Evolutionary conservation across 805 yeast species (phyloP).

Genomic region (Suhomyces tanzawaensis): DNA sequence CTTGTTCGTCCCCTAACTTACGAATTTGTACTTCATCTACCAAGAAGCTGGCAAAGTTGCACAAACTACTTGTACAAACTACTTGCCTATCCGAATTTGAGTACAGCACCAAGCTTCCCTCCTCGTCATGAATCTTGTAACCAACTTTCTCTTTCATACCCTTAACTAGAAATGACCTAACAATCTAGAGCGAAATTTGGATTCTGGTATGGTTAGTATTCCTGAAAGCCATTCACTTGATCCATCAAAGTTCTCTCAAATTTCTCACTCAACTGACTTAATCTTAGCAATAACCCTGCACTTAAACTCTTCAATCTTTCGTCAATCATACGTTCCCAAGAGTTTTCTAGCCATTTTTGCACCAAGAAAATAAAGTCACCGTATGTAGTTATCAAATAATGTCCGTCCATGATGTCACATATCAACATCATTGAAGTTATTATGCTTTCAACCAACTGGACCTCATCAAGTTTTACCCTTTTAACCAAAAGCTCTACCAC

Average conservation of each 20-base stretch:
- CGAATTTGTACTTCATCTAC: no score
- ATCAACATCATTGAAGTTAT: slow-evolving; percentile 37
- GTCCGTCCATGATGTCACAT: slow-evolving; percentile 33
- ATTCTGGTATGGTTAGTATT: no score
- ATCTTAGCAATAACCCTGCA: slow-evolving; percentile 38
- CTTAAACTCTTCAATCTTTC: slow-evolving; percentile 34
- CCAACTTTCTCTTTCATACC: no score
- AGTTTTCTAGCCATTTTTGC: slow-evolving; percentile 25
- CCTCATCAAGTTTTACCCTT: slow-evolving; percentile 22
- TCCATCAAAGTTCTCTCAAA: slow-evolving; percentile 31
- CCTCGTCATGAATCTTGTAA: no score
- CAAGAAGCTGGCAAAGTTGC: no score
- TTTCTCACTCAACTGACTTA: slow-evolving; percentile 21
- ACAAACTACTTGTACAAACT: no score
- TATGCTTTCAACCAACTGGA: slow-evolving; percentile 37
- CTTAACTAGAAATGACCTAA: no score
- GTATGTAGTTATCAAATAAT: slow-evolving; percentile 20
- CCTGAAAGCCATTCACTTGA: slow-evolving; percentile 27
- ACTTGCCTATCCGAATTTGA: no score
- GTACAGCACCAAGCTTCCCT: no score
- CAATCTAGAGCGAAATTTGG: no score
- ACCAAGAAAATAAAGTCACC: slow-evolving; percentile 19
- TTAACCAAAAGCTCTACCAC: slow-evolving; percentile 27
- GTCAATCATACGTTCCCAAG: slow-evolving; percentile 39
- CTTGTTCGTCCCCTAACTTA: no score